These are phyloP conservation scores for Daphne laureola DNA, from an alignment of 441 rosid species.

Conservation along the genomic window DNA sequence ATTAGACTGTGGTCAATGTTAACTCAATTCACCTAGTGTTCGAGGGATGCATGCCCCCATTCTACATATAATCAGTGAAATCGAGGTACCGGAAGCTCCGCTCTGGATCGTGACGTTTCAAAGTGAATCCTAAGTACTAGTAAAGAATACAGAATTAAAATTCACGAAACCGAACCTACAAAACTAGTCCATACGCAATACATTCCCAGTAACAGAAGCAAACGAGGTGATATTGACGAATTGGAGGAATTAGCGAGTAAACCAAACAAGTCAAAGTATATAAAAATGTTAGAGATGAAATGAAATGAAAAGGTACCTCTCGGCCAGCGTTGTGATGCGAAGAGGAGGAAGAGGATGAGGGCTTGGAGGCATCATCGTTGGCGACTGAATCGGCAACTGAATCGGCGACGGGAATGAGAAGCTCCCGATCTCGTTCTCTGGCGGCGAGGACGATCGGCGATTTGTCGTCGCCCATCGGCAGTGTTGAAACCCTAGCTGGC, in stretches of 20 bases:
- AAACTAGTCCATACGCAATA: slow-evolving; percentile 3
- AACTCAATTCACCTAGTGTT: too few relatives aligned
- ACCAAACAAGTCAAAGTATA: too few relatives aligned
- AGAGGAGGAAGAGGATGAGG: slow-evolving; percentile 60
- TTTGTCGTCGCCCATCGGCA: slow-evolving; percentile 72
- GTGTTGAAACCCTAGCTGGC: slow-evolving; percentile 15
- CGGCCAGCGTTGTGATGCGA: slow-evolving; percentile 72
- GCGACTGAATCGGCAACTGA: slow-evolving; percentile 19
- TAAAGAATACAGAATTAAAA: too few relatives aligned
- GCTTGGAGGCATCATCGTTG: slow-evolving; percentile 40
- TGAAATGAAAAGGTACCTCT: slow-evolving; percentile 49
- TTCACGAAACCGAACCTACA: slow-evolving; percentile 3
- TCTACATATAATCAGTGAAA: too few relatives aligned
- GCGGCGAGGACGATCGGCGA: slow-evolving; percentile 54
- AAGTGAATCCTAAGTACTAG: too few relatives aligned
- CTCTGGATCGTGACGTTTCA: too few relatives aligned
- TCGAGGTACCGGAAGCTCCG: too few relatives aligned
- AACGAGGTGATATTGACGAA: slow-evolving; percentile 3
- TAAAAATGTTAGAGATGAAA: not conserved
- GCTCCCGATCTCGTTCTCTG: slow-evolving; percentile 79
- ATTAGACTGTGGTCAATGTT: too few relatives aligned
- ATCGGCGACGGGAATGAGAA: slow-evolving; percentile 77
- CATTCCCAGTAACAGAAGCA: slow-evolving; percentile 1
- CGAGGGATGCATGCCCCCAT: too few relatives aligned
- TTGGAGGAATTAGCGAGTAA: slow-evolving; percentile 8